Base-by-base conservation (phyloP, 352 stramenopile species). In the Globisporangium spinosum region DNA sequence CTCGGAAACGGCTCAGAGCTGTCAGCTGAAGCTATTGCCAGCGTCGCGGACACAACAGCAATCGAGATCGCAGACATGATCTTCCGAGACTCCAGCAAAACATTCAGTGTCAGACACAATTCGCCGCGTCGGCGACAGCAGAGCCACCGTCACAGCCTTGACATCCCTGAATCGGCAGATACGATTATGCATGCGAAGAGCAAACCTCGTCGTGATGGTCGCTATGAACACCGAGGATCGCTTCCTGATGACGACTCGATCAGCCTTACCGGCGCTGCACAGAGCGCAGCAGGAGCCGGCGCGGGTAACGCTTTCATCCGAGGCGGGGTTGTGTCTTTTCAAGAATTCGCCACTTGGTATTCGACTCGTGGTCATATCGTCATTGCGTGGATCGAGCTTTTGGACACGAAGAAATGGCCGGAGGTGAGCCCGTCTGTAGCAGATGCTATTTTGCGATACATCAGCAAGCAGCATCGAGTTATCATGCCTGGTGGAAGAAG, bases 1-100 rank as follows among this genome's bases (percentile, higher is more conserved):
- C 91, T 98, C 25, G 97, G 95, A 62, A 98, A 98, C 58, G 90
- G 85, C 12, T 87, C 85, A 0, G 86, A 96, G 29, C 63, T 93
- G 0, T 96, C 86, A 25, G 86, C 86, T 6, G 85, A 94, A 75
- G 85, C 83, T 1, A 91, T 96, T 40, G 88, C 85, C 0, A 91
- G 79, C 64, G 84, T 96, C 20, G 87, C 80, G 2, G 88, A 96
- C 64, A 83, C 85, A 0, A 90, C 88, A 13, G 87, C 86, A 8
- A 93, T 94, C 34, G 81, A 88, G 60, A 96, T 96, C 51, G 83
- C 85, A 1, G 83, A 93, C 35, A 82, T 77, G 7, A 91, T 96
- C 25, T 96, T 96, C 70, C 88, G 85, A 58, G 88, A 94, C 57
- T 91, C 77, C 1, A 83, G 90, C 65, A 94, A 94, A 64, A 91